These are phyloP conservation scores for Solanum medicagineum DNA, from an alignment of 257 asterid genomes.

Conservation along the genomic window DNA sequence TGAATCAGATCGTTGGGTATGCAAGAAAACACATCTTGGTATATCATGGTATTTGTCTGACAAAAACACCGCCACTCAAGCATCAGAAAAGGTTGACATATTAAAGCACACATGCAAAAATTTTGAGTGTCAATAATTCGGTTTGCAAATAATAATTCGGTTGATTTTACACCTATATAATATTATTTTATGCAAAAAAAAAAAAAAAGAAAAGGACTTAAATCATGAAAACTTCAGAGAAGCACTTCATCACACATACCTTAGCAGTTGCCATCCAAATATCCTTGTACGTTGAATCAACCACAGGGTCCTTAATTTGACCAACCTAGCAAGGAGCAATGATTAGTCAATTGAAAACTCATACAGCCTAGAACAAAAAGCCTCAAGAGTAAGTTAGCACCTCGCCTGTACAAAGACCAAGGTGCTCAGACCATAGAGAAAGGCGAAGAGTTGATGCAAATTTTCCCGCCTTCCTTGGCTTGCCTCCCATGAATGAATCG, in stretches of 20 bases:
- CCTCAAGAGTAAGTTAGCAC: slow-evolving; percentile 18
- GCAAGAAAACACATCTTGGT: slow-evolving; percentile 90
- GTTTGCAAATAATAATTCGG: neutral
- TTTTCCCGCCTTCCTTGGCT: slow-evolving; percentile 78
- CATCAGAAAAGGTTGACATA: neutral
- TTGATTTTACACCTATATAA: neutral
- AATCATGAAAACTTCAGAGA: neutral
- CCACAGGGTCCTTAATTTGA: slow-evolving; percentile 70
- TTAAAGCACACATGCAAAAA: neutral
- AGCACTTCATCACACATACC: slow-evolving; percentile 30
- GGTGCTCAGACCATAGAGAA: slow-evolving; percentile 92
- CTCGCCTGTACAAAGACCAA: slow-evolving; percentile 76
- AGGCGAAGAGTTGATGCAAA: slow-evolving; percentile 77
- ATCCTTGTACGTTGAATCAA: slow-evolving; percentile 77
- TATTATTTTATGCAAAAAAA: neutral
- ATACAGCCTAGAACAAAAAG: neutral
- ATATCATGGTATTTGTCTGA: slow-evolving; percentile 80
- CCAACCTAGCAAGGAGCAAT: slow-evolving; percentile 27
- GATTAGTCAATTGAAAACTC: neutral
- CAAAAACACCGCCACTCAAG: slow-evolving; percentile 1
- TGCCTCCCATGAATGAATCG: slow-evolving; percentile 80
- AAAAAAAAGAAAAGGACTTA: neutral
- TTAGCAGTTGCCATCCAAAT: slow-evolving; percentile 95
- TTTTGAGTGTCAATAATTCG: neutral
- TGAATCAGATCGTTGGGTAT: slow-evolving; percentile 87